Base-by-base conservation (phyloP, 2,329 filamentous ascomycete genomes). In the Alternaria ventricosa region DNA sequence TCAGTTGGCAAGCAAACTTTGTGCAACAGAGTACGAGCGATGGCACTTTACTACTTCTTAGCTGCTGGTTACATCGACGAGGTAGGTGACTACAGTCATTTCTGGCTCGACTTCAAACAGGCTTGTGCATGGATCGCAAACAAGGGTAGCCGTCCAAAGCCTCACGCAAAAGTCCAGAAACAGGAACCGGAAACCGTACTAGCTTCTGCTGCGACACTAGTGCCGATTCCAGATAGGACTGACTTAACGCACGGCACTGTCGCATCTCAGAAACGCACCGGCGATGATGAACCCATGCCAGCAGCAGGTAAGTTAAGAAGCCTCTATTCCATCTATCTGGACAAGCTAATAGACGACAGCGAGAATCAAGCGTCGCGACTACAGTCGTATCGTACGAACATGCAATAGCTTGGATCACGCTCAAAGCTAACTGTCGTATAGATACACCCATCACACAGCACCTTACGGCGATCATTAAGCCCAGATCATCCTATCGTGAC, bases 251-350 rank as follows among this genome's bases (percentile, higher is more conserved):
- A 18, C 30, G 27, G 4, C 11, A 18, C 18, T 51, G 0, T 11
- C 8, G 18, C 27, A 51, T 33, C 4, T 0, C 4, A 7, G 5
- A 51, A 51, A 33, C 27, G 27, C 7, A 20, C 10, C 13, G 3
- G 47, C n/a, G 27, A 22, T 4, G 47, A 51, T 30, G 5, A 1
- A 9, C 7, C 7, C 8, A 12, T 4, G 1, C 11, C 12, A 20
- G 2, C 47, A 3, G 27, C 18, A 51, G 18, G 47, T 33, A 15
- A 33, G 47, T 13, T n/a, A 51, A 18, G 0, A 33, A 0, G 18
- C 4, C 2, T 3, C 3, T 0, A 4, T 0, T 20, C 9, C 12
- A 7, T 18, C 3, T 18, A 41, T 4, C 0, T 41, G 15, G 5
- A 2, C 2, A 1, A 15, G 11, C 8, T 51, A 11, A 33, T 1